Percentiles rank a stretch among this genome's conserved stretches.
phyloP scores from a whole-genome alignment of 2,329 filamentous ascomycete species.

The Fusarium torreyae region DNA sequence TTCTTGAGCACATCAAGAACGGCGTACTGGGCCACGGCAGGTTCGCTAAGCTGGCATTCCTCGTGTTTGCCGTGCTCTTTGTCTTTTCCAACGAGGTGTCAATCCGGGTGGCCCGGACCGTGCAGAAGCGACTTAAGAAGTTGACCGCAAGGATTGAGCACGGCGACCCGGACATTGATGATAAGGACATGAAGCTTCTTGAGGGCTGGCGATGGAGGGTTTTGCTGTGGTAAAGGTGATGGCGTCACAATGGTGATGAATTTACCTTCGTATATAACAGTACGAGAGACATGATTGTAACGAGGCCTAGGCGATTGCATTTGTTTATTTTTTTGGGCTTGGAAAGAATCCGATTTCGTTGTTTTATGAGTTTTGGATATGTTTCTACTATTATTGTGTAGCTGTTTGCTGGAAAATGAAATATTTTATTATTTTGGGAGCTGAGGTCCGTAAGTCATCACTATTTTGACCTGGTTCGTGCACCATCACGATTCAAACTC shows the following conservation, averaged over 20 bases:
- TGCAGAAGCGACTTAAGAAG: conserved; percentile 65
- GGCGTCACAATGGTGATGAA: conserved; percentile 10
- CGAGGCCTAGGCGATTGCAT: conserved; percentile 47
- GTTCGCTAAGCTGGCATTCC: conserved; percentile 66
- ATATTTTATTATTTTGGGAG: neutral
- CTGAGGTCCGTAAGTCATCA: neutral
- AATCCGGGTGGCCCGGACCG: conserved; percentile 67
- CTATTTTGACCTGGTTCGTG: conserved; percentile 24
- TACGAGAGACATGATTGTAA: conserved; percentile 53
- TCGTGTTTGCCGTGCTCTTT: conserved; percentile 71
- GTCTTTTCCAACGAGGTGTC: conserved; percentile 73
- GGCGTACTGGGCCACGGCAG: conserved; percentile 61
- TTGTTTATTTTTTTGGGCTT: conserved; percentile 21
- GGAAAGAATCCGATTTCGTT: conserved; percentile 14
- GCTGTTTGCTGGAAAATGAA: neutral
- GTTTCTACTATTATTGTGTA: neutral
- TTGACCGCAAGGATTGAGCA: conserved; percentile 64
- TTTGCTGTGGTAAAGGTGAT: conserved; percentile 59
- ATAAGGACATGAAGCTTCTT: conserved; percentile 65
- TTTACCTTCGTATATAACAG: conserved; percentile 35
- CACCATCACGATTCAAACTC: conserved; percentile 11
- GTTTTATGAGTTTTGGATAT: conserved; percentile 2
- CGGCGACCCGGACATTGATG: conserved; percentile 62
- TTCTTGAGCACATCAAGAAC: conserved; percentile 65
- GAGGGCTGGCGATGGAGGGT: conserved; percentile 72